These are phyloP conservation scores for Juglanconis sp. DNA, from an alignment of 2,329 filamentous ascomycete genomes.

Conservation along the genomic window DNA sequence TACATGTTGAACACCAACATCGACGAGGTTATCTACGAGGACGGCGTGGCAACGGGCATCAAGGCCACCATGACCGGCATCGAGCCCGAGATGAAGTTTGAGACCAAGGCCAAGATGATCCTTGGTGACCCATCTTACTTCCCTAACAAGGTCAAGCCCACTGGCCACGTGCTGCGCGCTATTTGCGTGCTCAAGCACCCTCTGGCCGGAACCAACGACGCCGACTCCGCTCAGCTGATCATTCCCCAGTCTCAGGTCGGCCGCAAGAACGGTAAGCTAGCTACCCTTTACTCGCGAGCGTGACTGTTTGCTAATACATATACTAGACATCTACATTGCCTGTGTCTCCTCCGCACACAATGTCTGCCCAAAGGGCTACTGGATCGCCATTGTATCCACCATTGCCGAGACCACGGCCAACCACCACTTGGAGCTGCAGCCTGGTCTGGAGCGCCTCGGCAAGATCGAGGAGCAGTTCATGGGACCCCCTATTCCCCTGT, in stretches of 20 bases:
- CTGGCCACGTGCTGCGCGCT: slow-evolving; percentile 88
- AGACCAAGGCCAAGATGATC: slow-evolving; percentile 94
- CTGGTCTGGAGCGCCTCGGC: slow-evolving; percentile 87
- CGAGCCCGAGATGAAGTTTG: slow-evolving; percentile 84
- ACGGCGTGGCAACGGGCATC: slow-evolving; percentile 85
- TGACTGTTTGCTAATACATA: slow-evolving; percentile 13
- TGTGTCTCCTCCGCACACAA: slow-evolving; percentile 95
- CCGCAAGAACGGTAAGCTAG: slow-evolving; percentile 76
- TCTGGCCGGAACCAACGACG: slow-evolving; percentile 80
- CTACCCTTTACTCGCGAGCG: not conserved
- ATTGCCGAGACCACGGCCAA: slow-evolving; percentile 90
- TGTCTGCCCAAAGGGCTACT: slow-evolving; percentile 98
- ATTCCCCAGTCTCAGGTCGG: slow-evolving; percentile 97
- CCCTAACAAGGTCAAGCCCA: slow-evolving; percentile 79
- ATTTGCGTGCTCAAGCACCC: slow-evolving; percentile 98
- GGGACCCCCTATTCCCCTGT: slow-evolving; percentile 86
- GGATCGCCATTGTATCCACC: slow-evolving; percentile 96
- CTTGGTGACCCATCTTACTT: slow-evolving; percentile 97
- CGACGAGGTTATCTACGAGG: slow-evolving; percentile 84
- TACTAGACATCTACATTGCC: slow-evolving; percentile 87
- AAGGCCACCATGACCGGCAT: slow-evolving; percentile 94
- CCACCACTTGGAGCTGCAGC: slow-evolving; percentile 91
- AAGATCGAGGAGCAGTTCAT: slow-evolving; percentile 97
- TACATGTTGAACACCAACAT: slow-evolving; percentile 98
- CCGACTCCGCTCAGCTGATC: slow-evolving; percentile 90